Percentiles rank a stretch among this genome's conserved stretches.
These are phyloP conservation scores for Secale cereale DNA, from an alignment of 176 grass and related monocot genomes.

Conservation along the genomic window DNA sequence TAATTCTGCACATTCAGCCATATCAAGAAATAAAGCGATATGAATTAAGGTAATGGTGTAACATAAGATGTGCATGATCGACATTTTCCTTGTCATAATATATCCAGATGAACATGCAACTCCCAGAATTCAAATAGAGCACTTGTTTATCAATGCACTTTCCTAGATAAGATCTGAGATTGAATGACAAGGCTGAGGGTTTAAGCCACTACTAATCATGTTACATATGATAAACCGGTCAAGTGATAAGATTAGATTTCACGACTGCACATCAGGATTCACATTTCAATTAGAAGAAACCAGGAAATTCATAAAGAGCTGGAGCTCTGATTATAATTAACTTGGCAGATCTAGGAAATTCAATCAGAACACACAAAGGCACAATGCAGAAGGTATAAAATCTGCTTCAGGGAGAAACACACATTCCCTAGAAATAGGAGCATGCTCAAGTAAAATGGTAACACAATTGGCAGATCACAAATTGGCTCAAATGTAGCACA, in stretches of 20 bases:
- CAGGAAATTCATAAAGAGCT: neutral
- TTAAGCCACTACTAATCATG: neutral
- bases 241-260: neutral
- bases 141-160: neutral
- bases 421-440: neutral
- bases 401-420: neutral
- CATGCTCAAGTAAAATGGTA: neutral
- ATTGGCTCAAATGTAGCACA: neutral
- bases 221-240: neutral
- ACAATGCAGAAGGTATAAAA: neutral
- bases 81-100: neutral
- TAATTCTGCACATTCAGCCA: neutral
- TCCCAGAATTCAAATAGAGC: neutral
- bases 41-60: neutral
- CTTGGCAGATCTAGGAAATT: neutral
- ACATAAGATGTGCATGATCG: neutral
- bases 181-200: neutral
- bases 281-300: neutral
- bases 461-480: neutral
- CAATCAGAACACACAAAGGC: neutral
- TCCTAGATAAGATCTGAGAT: neutral
- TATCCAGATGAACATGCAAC: neutral
- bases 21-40: neutral
- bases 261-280: neutral
- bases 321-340: neutral